Evolutionary conservation across 371 early-diverging fungal species (phyloP), one percentile per base, ranked within the genome.

Genomic region (Syncephalastrum contaminatum): DNA sequence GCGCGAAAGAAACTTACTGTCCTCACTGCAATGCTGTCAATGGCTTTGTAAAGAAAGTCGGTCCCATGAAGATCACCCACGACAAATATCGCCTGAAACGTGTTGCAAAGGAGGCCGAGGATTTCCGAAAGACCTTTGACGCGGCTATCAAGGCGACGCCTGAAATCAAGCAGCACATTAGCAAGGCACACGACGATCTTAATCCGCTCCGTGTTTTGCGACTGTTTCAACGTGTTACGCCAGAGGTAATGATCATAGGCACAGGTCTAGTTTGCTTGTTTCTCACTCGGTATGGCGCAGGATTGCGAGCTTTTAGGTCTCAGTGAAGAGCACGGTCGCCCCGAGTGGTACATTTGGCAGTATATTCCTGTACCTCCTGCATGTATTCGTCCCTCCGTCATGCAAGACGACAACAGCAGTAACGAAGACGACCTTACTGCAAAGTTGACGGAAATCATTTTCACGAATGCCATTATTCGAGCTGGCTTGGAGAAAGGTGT

Each of bases 361-460:
- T 87, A 89, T 43, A 67, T 99, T 22, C 94, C 98, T 4, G 97
- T 99, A 0, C 99, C 99, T 1, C 99, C 99, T 8, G 89, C 90
- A 4, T 95, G 95, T 73, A 95, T 99, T 62, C 91, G 99, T 40
- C 99, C 99, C 1, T 96, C 97, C 3, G 96, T 99, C 15, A 88
- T 92, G 12, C 92, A 93, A 72, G 96, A 98, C 59, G 93, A 88
- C 49, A 89, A 84, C 47, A 88, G 81, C 54, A 97, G 95, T 73
- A 99, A 94, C 60, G 99, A 99, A 76, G 99, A 99, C 66, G 99
- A 99, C 75, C 72, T 99, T 65, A 99, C 99, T 1, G 96, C 97
- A 27, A 96, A 99, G 69, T 73, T 99, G 48, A 91, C 95, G 1
- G 99, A 99, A 71, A 98, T 99, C 48, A 86, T 99, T 39, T 91